Conservation (phyloP, 2,329 filamentous ascomycete species). For the Hypocreales sp. region DNA sequence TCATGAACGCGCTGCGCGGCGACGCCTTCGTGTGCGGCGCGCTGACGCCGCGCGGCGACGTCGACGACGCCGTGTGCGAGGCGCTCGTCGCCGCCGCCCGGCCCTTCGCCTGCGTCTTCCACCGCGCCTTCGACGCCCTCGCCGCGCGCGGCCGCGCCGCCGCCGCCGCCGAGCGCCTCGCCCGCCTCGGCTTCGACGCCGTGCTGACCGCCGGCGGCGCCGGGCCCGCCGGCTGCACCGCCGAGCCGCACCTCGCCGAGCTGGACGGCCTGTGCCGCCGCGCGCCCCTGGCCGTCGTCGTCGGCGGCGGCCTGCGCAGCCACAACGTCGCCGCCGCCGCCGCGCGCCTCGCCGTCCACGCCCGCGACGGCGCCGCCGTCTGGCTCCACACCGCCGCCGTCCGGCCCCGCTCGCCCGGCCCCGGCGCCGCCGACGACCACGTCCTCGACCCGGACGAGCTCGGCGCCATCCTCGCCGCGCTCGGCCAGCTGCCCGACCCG, state of each 20-base stretch:
- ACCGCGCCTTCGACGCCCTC: constrained; percentile 39
- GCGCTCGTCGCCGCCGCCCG: constrained; percentile 24
- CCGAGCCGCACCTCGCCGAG: constrained; percentile 18
- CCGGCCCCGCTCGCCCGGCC: neutral
- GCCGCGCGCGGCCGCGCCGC: constrained; percentile 10
- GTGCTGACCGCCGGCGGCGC: constrained; percentile 37
- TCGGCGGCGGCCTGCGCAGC: constrained; percentile 34
- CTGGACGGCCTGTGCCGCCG: constrained; percentile 20
- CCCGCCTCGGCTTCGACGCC: constrained; percentile 29
- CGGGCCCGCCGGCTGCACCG: constrained; percentile 15
- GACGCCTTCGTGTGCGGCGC: constrained; percentile 44
- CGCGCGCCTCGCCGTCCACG: constrained; percentile 10
- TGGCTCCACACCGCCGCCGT: constrained; percentile 32
- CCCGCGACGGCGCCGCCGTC: constrained; percentile 7
- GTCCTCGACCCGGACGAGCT: constrained; percentile 12
- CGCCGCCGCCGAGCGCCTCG: constrained; percentile 17
- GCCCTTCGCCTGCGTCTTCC: constrained; percentile 33
- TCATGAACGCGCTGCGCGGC: constrained; percentile 22
- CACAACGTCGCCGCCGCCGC: constrained; percentile 19
- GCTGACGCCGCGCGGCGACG: constrained; percentile 9
- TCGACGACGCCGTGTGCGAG: constrained; percentile 25
- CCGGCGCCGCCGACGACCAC: constrained; percentile 7
- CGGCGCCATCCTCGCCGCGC: constrained; percentile 6
- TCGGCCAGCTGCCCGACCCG: constrained; percentile 8
- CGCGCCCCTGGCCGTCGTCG: constrained; percentile 28